Base-by-base conservation (phyloP, 495 filamentous ascomycete species). In the Collariella sp. region DNA sequence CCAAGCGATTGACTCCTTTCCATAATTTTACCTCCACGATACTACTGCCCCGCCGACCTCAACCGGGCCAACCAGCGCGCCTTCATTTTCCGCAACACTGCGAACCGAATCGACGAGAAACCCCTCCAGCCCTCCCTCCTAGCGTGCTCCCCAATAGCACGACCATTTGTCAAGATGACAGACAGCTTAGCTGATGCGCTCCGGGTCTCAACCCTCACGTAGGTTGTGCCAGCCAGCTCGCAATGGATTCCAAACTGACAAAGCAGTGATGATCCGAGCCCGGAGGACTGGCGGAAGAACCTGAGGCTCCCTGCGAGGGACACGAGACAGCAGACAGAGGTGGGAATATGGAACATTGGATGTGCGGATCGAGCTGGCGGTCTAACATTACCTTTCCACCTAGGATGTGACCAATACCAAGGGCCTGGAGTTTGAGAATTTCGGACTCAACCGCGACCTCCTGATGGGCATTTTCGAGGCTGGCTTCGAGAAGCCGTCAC, bases 381-480 rank as follows among this genome's bases (percentile, higher is more conserved):
- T 24, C 54, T 58, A 39, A 62, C 58, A 7, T 6, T 19, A 20
- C 39, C 15, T 10, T 45, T 11, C 3, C 3, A 1, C 23, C 15
- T 47, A 96, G 88, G 93, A 99, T 83, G 93, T 99, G 39, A 96
- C 91, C 41, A 87, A 86, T 52, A 97, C 91, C 4, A 99, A 96
- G 75, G 93, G 93, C 49, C 77, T 97, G 54, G 93, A 97, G 54
- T 99, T 95, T 59, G 93, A 97, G 65, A 91, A 99, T 54, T 95
- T 99, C 61, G 85, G 84, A 55, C 85, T 97, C 64, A 94, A 93
- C 70, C 83, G 93, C 51, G 88, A 95, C 61, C 77, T 99, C 26
- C 80, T 99, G 74, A 97, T 96, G 90, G 93, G 93, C 31, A 96
- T 99, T 51, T 97, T 97, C 70, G 94, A 96, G 72, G 93, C 93